Evolutionary conservation across 345 rosid genomes (phyloP).

Genomic region (Syzygium aromaticum): DNA sequence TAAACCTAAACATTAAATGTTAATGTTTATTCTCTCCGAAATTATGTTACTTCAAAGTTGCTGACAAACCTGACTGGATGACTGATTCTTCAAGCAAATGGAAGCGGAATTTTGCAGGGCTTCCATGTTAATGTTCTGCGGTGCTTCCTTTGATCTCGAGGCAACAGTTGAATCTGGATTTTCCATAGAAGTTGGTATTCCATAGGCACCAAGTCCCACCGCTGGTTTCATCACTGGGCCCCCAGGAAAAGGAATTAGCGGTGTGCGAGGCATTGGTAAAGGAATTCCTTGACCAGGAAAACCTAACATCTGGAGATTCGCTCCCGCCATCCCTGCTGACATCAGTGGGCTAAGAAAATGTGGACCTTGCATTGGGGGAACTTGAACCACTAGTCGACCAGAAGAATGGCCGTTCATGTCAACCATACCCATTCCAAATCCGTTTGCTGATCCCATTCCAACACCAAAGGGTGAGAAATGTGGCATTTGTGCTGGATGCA

Average conservation of each 20-base stretch:
- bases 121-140: slow-evolving; percentile 23
- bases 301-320: slow-evolving; percentile 36
- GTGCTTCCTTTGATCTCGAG: slow-evolving; percentile 32
- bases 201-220: slow-evolving; percentile 13
- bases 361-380: slow-evolving; percentile 40
- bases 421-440: slow-evolving; percentile 54
- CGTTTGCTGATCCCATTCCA: slow-evolving; percentile 67
- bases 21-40: background rate
- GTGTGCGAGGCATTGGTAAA: slow-evolving; percentile 23
- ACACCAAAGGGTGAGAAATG: slow-evolving; percentile 37
- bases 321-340: slow-evolving; percentile 29
- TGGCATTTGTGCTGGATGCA: slow-evolving; percentile 57
- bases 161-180: slow-evolving; percentile 26
- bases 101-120: slow-evolving; percentile 18
- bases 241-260: slow-evolving; percentile 25
- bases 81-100: slow-evolving; percentile 21
- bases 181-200: slow-evolving; percentile 19
- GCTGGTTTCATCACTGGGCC: slow-evolving; percentile 29
- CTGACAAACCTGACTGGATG: slow-evolving; percentile 7
- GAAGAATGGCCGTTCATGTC: slow-evolving; percentile 31
- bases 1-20: background rate
- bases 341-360: slow-evolving; percentile 37
- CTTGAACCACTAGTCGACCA: slow-evolving; percentile 32
- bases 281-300: slow-evolving; percentile 41
- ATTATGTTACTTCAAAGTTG: background rate